These are phyloP conservation scores for Triadica sebifera DNA, from an alignment of 345 rosid genomes.

Conservation along the genomic window DNA sequence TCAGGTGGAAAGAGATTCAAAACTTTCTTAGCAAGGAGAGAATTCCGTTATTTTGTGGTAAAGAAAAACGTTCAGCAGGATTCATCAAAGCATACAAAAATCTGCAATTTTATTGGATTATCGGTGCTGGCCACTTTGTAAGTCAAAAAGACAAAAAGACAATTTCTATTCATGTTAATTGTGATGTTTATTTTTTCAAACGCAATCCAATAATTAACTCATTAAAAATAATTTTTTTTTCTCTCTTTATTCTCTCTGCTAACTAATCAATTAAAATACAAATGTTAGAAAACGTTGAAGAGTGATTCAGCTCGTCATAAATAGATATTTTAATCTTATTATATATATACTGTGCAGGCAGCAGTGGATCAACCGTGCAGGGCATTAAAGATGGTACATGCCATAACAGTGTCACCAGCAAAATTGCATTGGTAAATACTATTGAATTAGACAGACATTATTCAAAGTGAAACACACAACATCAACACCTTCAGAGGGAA, in stretches of 20 bases:
- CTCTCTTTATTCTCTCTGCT: no score
- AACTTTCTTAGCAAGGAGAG: constrained; percentile 43
- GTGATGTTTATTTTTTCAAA: no score
- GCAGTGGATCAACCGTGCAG: constrained; percentile 91
- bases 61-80: constrained; percentile 43
- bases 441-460: not conserved
- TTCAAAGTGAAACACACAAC: not conserved
- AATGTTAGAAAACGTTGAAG: no score
- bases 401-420: constrained; percentile 65
- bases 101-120: constrained; percentile 84
- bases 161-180: no score
- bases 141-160: no score
- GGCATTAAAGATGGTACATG: constrained; percentile 67
- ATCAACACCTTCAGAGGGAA: not conserved
- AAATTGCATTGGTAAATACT: not conserved
- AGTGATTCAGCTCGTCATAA: no score
- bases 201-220: no score
- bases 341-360: no score
- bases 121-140: constrained; percentile 93
- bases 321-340: no score
- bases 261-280: no score
- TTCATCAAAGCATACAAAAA: constrained; percentile 70
- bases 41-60: constrained; percentile 53
- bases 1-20: constrained; percentile 73
- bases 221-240: no score